Base-by-base conservation (phyloP, 2,329 filamentous ascomycete species). In the Dichotomopilus funicola region DNA sequence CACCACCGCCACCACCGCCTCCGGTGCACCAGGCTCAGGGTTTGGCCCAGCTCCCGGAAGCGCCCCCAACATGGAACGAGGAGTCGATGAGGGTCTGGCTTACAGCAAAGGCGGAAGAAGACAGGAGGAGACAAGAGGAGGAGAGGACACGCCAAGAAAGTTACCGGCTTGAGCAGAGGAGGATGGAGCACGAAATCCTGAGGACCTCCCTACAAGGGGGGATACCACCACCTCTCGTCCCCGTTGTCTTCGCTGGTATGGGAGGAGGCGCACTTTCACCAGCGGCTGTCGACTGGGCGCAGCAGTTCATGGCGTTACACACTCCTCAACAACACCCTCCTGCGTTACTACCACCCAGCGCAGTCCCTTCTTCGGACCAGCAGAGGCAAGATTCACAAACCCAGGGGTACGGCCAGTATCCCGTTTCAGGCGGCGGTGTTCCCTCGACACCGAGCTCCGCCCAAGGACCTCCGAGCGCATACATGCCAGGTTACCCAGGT, bases 71-170 rank as follows among this genome's bases (percentile, higher is more conserved):
- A 67, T 87, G 85, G 80, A 81, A 86, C 65, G 86, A 89, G 64
- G 86, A 89, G 40, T 79, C 83, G 2, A 87, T 88, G 83, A 82
- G 80, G 59, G 80, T 78, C 53, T 91, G 87, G 87, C 73, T 90
- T 27, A 72, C 80, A 53, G 83, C 87, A 52, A 89, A 85, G 68
- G 75, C 82, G 0, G 88, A 91, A 69, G 87, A 91, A 66, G 87
- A 91, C 65, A 82, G 78, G 66, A 79, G 83, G 58, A 84, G 74
- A 66, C 87, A 89, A 70, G 87, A 91, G 70, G 86, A 90, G 70
- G 86, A 90, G 70, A 86, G 79, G 64, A 82, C 80, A 27, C 74
- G 75, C 44, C 80, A 83, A 63, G 88, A 89, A 69, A 73, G 75
- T 36, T 71, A 88, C 44, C 83, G 83, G 33, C 71, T 90, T 36